Evolutionary conservation across 2,329 filamentous ascomycete genomes (phyloP), one percentile per base, ranked within the genome.

Genomic region (Thyridium curvatum): DNA sequence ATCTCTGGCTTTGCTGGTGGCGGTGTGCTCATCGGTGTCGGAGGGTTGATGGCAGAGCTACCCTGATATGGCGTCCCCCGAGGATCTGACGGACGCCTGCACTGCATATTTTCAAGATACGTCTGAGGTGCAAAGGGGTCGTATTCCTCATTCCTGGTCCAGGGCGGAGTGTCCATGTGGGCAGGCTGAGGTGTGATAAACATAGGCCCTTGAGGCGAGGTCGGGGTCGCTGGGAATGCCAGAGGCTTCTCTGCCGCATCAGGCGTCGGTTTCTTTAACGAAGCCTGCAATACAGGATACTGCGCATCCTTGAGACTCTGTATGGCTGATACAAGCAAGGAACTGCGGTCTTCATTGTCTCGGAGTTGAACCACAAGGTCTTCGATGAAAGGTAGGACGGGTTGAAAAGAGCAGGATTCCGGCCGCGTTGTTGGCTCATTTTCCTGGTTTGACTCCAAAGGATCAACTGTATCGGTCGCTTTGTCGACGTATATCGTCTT

Each of bases 291-390:
- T 12, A 38, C 18, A 32, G 64, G 60, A 41, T 61, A 65, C 18
- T 36, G 53, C 7, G 62, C 60, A 15, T 62, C 53, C 41, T 60
- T 62, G 45, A 77, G 72, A 2, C 67, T 64, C 18, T 60, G 55
- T 26, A 79, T 59, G 13, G 72, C 62, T 1, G 61, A 61, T 16
- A 71, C 66, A 2, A 80, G 53, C 0, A 70, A 50, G 2, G 53
- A 42, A 42, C 74, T 64, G 0, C 54, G 51, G 1, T 56, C 53
- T 2, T 66, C 65, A 8, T 68, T 63, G 12, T 66, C 21, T 26
- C 21, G 69, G 40, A 82, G 68, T 34, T 74, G 63, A 17, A 83
- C 61, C 3, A 80, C 64, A 2, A 80, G 51, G 43, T 82, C 72
- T 48, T 82, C 79, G 1, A 63, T 49, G 32, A 77, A 55, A 0